phyloP scores from a whole-genome alignment of 2,329 filamentous ascomycete genomes.

The Clonostachys chloroleuca region DNA sequence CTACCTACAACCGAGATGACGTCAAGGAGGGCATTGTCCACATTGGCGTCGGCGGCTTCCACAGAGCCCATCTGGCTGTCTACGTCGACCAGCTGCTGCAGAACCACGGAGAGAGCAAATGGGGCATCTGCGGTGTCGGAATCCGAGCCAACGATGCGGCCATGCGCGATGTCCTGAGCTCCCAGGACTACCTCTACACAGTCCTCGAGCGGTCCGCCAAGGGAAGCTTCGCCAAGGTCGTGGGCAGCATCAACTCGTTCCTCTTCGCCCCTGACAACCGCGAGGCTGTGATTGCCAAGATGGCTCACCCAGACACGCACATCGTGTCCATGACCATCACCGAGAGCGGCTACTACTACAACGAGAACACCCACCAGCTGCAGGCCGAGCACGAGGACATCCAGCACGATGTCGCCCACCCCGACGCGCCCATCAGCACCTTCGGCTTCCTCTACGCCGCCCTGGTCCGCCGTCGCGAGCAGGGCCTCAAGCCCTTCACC shows the following conservation, averaged over 20 bases:
- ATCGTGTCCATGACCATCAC: constrained; percentile 53
- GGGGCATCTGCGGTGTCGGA: constrained; percentile 47
- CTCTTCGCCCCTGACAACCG: constrained; percentile 46
- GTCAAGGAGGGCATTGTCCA: constrained; percentile 51
- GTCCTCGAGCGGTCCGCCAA: constrained; percentile 48
- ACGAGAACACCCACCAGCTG: constrained; percentile 52
- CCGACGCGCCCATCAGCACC: constrained; percentile 35
- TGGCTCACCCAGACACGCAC: constrained; percentile 47
- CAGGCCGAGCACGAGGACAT: constrained; percentile 42
- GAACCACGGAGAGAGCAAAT: constrained; percentile 36
- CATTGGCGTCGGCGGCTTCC: constrained; percentile 49
- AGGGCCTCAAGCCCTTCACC: constrained; percentile 46
- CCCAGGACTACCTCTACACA: constrained; percentile 48
- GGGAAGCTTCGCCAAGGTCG: constrained; percentile 39
- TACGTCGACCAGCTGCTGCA: constrained; percentile 44
- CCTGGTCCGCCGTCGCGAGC: constrained; percentile 34
- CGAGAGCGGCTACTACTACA: constrained; percentile 53
- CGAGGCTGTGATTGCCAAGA: constrained; percentile 45
- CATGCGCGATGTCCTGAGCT: constrained; percentile 43
- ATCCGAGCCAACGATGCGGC: constrained; percentile 41
- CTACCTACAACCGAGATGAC: constrained; percentile 35
- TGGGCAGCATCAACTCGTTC: constrained; percentile 48
- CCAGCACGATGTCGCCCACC: constrained; percentile 38
- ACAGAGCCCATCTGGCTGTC: constrained; percentile 47
- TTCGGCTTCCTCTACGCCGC: constrained; percentile 50